Conservation (phyloP, 768 basidiomycete species). For the Lactifluus piperatus region DNA sequence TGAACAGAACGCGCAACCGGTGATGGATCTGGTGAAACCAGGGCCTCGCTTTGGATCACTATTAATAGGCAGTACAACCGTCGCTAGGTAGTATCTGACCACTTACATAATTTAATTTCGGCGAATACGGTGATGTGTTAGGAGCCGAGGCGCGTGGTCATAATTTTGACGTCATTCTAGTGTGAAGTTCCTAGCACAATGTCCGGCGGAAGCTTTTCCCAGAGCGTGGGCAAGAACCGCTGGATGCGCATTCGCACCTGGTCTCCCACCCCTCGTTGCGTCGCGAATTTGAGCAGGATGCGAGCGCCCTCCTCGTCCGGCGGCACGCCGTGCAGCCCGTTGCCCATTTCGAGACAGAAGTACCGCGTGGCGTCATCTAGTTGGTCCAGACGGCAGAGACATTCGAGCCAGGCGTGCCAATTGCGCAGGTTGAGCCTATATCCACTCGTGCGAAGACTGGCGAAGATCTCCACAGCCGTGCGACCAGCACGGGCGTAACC, state of each 20-base stretch:
- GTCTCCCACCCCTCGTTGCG: constrained; percentile 1
- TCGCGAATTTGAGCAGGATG: constrained; percentile 34
- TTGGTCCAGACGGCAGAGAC: constrained; percentile 63
- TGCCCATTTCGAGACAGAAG: constrained; percentile 58
- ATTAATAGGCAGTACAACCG: constrained; percentile 43
- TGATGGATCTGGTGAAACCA: constrained; percentile 59
- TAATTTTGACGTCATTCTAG: not conserved
- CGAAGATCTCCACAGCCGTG: constrained; percentile 47
- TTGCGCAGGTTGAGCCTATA: constrained; percentile 54
- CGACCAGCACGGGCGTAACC: constrained; percentile 47
- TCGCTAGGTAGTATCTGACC: constrained; percentile 19
- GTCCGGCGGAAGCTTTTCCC: constrained; percentile 11
- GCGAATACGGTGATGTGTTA: not conserved
- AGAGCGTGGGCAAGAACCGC: constrained; percentile 16
- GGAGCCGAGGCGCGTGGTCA: not conserved
- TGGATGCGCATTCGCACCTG: constrained; percentile 16
- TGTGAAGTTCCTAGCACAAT: not conserved
- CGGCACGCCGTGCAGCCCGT: constrained; percentile 32
- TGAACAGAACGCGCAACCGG: constrained; percentile 48
- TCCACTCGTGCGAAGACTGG: constrained; percentile 39
- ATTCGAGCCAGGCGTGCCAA: constrained; percentile 82
- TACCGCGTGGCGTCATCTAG: constrained; percentile 59
- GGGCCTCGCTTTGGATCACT: constrained; percentile 69
- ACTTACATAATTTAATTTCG: constrained; percentile 2
- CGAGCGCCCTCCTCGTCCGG: constrained; percentile 43